Evolutionary conservation across 208 protist species (phyloP), one percentile per base, ranked within the genome.

Genomic region (Porcisia hertigi): DNA sequence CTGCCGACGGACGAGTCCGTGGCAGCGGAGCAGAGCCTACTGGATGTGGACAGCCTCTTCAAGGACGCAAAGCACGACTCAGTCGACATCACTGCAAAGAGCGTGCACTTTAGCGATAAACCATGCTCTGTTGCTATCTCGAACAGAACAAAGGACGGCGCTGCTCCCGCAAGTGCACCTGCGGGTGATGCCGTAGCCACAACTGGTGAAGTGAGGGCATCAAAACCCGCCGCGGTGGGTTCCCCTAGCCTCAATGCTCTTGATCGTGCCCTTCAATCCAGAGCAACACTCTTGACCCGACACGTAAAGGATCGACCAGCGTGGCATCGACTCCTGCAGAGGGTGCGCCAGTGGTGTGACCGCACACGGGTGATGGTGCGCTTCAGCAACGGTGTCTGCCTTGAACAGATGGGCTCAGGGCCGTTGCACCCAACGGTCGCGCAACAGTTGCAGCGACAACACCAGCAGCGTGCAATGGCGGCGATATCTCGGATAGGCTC

Each of bases 331-430:
- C 73, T 84, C 67, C 72, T 79, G 45, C 80, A 84, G 67, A 73
- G 80, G 49, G 83, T 89, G 53, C 75, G 75, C 0, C 85, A 92
- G 83, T 92, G 88, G 88, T 86, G 81, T 54, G 88, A 92, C 60
- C 82, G 88, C 41, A 80, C 76, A 16, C 71, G 69, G 20, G 65
- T 88, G 25, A 81, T 80, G 70, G 69, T 83, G 4, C 82, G 71
- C 52, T 62, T 79, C 25, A 77, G 82, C 20, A 77, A 73, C 25
- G 78, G 78, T 39, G 72, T 66, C 55, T 82, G 78, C 53, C 72
- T 74, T 53, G 72, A 82, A 49, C 78, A 77, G 72, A 57, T 57
- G 8, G 67, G 39, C n/a, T 72, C 57, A 5, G 57, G 67, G 3
- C 78, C 62, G 7, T 58, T 52, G 23, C 72, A 69, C 60, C 39